Evolutionary conservation across 1,284 basidiomycete species (phyloP), one percentile per base, ranked within the genome.

Genomic region (Puccinia brachypodii): DNA sequence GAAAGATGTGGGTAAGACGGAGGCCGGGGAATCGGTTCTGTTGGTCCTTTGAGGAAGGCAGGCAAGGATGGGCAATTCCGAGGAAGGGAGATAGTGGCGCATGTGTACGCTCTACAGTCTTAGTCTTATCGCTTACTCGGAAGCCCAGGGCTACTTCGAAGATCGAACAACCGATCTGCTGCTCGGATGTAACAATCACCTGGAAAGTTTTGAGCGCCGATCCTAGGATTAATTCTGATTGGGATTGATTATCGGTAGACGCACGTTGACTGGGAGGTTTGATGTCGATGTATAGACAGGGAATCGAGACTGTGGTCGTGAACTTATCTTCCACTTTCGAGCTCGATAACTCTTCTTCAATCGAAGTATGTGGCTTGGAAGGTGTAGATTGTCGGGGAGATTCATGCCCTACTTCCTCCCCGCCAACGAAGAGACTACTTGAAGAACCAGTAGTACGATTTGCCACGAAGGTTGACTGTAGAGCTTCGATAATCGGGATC

Each of bases 281-380:
- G 33, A 75, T 42, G 73, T 75, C 73, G 25, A 75, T 42, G 36
- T 75, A 75, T 22, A 75, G 56, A 44, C 73, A 60, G 9, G 73
- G 73, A 60, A 75, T 75, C 33, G 73, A 58, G 38, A 75, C 36
- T 6, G 73, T 58, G 4, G 58, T 58, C 13, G 56, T 75, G n/a
- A 8, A 62, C 36, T 40, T 75, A 2, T 56, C 28, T 33, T 60
- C 11, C 47, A 53, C 25, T 14, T 75, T 75, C 33, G 31, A 25
- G 53, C 16, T 25, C 2, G 25, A 9, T 31, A 9, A 22, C 28
- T 25, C 50, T 33, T 33, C 71, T n/a, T 73, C 71, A 6, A 22
- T 31, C 50, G 50, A 50, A 28, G 42, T 2, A 40, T 42, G 38
- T 14, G 68, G 33, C n/a, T 31, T 22, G 50, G 31, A 31, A 66